Conservation (phyloP, 2,329 filamentous ascomycete species). For the Neurospora crassa region DNA sequence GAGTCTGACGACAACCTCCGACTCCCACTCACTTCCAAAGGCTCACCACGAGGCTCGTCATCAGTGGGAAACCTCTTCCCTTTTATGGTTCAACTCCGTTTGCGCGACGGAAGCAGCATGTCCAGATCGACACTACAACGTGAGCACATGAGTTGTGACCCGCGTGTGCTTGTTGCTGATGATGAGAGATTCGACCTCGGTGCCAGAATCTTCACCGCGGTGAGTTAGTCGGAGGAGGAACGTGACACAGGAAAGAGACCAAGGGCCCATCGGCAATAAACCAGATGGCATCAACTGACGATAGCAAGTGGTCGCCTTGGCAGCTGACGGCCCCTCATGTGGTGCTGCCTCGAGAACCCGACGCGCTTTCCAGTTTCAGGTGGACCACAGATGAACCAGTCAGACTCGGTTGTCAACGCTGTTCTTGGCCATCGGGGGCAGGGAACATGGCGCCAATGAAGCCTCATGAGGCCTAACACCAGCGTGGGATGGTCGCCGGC, state of each 20-base stretch:
- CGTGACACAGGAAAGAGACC: background rate
- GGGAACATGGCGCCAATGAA: background rate
- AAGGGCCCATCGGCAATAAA: background rate
- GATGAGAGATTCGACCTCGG: background rate
- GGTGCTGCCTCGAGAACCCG: background rate
- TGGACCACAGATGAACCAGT: background rate
- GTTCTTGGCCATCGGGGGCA: background rate
- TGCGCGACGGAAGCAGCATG: background rate
- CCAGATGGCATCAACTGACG: background rate
- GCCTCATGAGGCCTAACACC: background rate
- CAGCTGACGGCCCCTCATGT: background rate
- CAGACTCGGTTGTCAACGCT: background rate
- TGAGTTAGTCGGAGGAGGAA: background rate
- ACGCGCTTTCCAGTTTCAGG: background rate
- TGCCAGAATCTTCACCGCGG: background rate
- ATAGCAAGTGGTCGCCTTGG: background rate
- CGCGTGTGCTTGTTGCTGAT: background rate
- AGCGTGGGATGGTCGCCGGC: background rate
- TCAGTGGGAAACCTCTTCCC: background rate
- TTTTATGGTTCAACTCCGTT: background rate
- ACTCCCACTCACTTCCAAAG: background rate
- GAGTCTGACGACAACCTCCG: background rate
- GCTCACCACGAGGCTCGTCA: background rate
- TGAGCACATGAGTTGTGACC: background rate
- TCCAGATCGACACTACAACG: background rate